phyloP scores from a whole-genome alignment of 1,284 basidiomycete genomes.

The Ceratobasidium sp. region DNA sequence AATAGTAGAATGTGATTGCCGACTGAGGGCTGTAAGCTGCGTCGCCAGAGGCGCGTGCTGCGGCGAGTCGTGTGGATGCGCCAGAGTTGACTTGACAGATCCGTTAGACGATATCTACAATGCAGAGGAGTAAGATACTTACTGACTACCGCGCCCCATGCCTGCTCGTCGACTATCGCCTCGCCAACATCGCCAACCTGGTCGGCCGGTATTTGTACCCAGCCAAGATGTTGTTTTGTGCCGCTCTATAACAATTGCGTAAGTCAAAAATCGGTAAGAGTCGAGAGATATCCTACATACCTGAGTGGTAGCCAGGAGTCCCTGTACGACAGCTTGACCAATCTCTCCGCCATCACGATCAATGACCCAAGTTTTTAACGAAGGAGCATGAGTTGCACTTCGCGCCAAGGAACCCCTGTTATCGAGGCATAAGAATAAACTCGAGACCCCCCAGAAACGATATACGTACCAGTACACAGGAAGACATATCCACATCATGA shows the following conservation, averaged over 20 bases:
- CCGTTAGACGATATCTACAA: neutral
- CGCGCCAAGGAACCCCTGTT: constrained; percentile 48
- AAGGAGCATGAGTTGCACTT: constrained; percentile 21
- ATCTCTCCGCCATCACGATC: constrained; percentile 62
- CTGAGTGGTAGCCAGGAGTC: constrained; percentile 53
- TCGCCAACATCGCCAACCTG: constrained; percentile 53
- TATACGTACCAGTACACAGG: neutral
- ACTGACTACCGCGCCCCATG: constrained; percentile 60
- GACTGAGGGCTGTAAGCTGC: constrained; percentile 55
- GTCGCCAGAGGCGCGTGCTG: constrained; percentile 57
- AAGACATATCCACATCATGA: constrained; percentile 46
- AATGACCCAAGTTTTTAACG: constrained; percentile 63
- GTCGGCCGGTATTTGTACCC: constrained; percentile 53
- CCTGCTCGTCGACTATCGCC: constrained; percentile 56
- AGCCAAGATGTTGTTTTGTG: constrained; percentile 54
- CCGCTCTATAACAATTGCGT: constrained; percentile 48
- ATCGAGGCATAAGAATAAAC: neutral
- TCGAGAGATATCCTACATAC: neutral
- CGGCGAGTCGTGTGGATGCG: constrained; percentile 53
- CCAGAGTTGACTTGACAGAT: constrained; percentile 55
- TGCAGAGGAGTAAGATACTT: constrained; percentile 42
- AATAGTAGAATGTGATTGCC: constrained; percentile 57
- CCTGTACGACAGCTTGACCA: constrained; percentile 57
- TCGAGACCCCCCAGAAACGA: neutral
- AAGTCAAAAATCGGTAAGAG: too few relatives aligned